Evolutionary conservation across 1,284 basidiomycete genomes (phyloP).

Genomic region (Irpex sp.): DNA sequence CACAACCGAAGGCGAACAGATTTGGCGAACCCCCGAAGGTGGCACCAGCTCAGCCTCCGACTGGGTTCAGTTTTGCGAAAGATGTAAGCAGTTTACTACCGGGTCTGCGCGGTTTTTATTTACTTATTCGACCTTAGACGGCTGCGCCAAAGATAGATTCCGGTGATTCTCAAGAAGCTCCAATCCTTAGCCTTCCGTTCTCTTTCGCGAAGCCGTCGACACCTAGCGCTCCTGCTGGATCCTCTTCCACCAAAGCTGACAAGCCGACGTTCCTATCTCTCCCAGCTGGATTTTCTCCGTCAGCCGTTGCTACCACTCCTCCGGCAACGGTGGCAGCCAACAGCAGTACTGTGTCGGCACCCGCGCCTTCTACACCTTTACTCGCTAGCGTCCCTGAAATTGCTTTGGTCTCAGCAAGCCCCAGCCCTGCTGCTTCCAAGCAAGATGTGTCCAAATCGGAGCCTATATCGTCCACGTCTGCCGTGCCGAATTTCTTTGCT

Average conservation of each 20-base stretch:
- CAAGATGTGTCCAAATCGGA: conserved; percentile 15
- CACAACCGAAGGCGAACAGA: conserved; percentile 39
- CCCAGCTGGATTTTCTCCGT: background rate
- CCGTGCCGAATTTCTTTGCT: conserved; percentile 52
- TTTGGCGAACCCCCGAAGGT: conserved; percentile 33
- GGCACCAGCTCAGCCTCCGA: conserved; percentile 50
- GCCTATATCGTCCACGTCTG: conserved; percentile 14
- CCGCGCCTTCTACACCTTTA: conserved; percentile 14
- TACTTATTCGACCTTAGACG: conserved; percentile 15
- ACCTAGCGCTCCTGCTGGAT: background rate
- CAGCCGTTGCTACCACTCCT: conserved; percentile 5
- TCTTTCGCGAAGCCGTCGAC: conserved; percentile 43
- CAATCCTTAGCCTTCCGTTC: conserved; percentile 61
- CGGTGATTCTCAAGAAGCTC: conserved; percentile 56
- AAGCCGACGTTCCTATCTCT: conserved; percentile 5
- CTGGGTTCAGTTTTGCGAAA: conserved; percentile 64
- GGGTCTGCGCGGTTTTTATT: conserved; percentile 3
- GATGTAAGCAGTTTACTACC: conserved; percentile 40
- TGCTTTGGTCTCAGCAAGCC: conserved; percentile 21
- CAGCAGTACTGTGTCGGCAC: conserved; percentile 4
- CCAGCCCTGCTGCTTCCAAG: conserved; percentile 8
- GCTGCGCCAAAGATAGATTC: conserved; percentile 25
- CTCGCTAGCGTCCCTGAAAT: conserved; percentile 21
- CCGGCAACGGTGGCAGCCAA: conserved; percentile 2
- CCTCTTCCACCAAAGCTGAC: conserved; percentile 7